phyloP scores from a whole-genome alignment of 352 stramenopile genomes.

The Plasmopara halstedii region DNA sequence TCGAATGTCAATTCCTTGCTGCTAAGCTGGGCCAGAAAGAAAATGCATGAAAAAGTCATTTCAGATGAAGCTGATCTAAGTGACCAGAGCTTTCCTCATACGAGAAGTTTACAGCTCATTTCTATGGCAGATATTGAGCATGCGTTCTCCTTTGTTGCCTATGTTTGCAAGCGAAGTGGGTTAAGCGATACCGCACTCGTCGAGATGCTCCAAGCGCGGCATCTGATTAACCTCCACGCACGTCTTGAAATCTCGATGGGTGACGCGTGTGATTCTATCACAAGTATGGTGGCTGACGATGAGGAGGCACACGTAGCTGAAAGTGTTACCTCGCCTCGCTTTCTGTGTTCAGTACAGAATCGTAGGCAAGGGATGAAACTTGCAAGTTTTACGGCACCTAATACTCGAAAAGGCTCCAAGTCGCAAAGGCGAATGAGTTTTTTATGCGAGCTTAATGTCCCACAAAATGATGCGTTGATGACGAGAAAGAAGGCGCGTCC shows the following conservation, averaged over 20 bases:
- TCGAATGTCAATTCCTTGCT: conserved; percentile 56
- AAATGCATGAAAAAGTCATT: conserved; percentile 26
- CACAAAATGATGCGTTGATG: conserved; percentile 11
- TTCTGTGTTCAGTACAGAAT: conserved; percentile 19
- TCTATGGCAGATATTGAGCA: conserved; percentile 76
- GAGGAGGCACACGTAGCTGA: conserved; percentile 1
- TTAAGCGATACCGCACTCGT: conserved; percentile 78
- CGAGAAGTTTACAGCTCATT: conserved; percentile 26
- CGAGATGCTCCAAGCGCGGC: conserved; percentile 79
- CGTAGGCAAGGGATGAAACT: conserved; percentile 11
- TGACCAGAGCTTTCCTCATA: conserved; percentile 2
- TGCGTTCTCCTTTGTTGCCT: conserved; percentile 71
- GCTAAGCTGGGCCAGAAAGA: conserved; percentile 55
- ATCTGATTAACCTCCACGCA: conserved; percentile 70
- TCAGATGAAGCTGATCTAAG: conserved; percentile 9
- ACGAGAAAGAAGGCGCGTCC: conserved; percentile 14
- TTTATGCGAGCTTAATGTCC: conserved; percentile 25
- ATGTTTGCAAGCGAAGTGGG: conserved; percentile 77
- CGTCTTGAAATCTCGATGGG: conserved; percentile 45
- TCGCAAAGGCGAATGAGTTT: conserved; percentile 62
- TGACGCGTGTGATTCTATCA: conserved; percentile 13
- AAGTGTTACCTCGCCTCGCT: conserved; percentile 22
- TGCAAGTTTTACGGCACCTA: conserved; percentile 18
- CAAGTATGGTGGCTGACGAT: conserved; percentile 3
- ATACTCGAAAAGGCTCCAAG: conserved; percentile 8